These are phyloP conservation scores for Penicillium nucicola DNA, from an alignment of 495 filamentous ascomycete species.

Conservation along the genomic window DNA sequence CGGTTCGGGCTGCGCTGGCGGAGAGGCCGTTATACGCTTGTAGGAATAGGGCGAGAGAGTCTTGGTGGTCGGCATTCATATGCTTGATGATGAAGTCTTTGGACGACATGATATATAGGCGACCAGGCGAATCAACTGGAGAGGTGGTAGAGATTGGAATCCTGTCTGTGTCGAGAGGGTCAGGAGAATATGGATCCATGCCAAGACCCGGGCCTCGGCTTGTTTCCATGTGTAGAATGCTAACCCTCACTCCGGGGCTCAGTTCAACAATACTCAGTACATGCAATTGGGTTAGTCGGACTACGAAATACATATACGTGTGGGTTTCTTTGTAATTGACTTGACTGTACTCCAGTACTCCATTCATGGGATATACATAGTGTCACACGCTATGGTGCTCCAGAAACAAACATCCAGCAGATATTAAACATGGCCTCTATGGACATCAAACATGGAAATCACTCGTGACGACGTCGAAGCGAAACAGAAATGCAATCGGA, in stretches of 20 bases:
- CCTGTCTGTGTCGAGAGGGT: neutral
- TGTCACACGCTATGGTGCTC: neutral
- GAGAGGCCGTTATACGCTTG: constrained; percentile 55
- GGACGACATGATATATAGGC: constrained; percentile 23
- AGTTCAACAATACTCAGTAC: too few species aligned
- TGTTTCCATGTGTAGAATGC: neutral
- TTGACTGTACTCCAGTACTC: neutral
- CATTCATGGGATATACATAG: constrained; percentile 2
- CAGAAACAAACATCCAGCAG: neutral
- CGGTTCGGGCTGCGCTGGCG: constrained; percentile 41
- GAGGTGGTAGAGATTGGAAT: neutral
- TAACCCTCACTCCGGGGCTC: too few species aligned
- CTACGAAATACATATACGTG: too few species aligned
- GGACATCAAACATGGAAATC: constrained; percentile 1
- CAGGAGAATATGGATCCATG: constrained; percentile 6
- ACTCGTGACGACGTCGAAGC: constrained; percentile 8
- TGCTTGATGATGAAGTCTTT: constrained; percentile 68
- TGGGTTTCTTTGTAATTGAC: too few species aligned
- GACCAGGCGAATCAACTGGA: neutral
- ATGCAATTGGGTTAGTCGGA: too few species aligned
- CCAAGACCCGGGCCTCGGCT: constrained; percentile 23
- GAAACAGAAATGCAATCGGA: neutral
- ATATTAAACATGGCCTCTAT: constrained; percentile 9
- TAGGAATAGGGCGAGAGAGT: constrained; percentile 65
- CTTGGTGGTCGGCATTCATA: constrained; percentile 76